Conservation (phyloP, 306 rosid species). For the Myrica gale region DNA sequence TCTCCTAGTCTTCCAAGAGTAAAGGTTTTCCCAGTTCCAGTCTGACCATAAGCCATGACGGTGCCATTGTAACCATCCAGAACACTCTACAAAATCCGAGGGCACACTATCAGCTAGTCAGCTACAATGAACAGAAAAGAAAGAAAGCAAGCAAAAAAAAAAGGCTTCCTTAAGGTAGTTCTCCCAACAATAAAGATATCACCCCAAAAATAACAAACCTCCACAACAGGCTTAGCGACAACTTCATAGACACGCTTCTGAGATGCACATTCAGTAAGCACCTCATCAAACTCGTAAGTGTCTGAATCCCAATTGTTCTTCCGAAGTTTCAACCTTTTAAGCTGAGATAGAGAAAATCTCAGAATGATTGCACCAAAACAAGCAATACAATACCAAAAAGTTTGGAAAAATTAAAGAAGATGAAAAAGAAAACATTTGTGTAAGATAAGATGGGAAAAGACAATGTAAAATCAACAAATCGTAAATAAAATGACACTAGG, state of each 20-base stretch:
- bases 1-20: constrained; percentile 92
- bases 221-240: constrained; percentile 98
- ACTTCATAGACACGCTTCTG: constrained; percentile 98
- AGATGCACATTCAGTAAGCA: constrained; percentile 84
- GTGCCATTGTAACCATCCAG: constrained; percentile 95
- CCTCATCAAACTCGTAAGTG: constrained; percentile 89
- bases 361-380: constrained; percentile 10
- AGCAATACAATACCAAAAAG: constrained; percentile 7
- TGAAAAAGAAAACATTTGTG: background rate
- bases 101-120: background rate
- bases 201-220: constrained; percentile 46
- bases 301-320: constrained; percentile 95
- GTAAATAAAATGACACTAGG: constrained; percentile 20
- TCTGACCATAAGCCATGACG: constrained; percentile 99
- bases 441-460: background rate
- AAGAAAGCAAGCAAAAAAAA: constrained; percentile 21
- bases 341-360: constrained; percentile 46
- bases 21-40: constrained; percentile 96
- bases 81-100: constrained; percentile 66
- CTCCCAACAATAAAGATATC: constrained; percentile 9
- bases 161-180: background rate
- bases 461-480: constrained; percentile 6
- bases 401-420: constrained; percentile 3
- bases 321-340: constrained; percentile 87
- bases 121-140: background rate